phyloP scores from a whole-genome alignment of 2,329 filamentous ascomycete genomes.

The Ascochyta rabiei region DNA sequence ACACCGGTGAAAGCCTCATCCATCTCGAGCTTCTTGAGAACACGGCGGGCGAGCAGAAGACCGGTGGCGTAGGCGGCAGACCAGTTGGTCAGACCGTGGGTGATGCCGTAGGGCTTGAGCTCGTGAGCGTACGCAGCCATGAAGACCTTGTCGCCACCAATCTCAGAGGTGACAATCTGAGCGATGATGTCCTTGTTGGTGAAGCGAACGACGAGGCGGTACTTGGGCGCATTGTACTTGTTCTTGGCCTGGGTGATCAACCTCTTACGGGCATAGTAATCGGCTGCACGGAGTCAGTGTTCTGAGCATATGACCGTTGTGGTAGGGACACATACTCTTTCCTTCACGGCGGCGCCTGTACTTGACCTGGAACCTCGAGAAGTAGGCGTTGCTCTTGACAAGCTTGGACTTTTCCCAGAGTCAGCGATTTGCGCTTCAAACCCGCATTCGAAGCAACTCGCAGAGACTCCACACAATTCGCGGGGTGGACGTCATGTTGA shows the following conservation, averaged over 20 bases:
- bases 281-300: constrained; percentile 73
- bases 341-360: constrained; percentile 95
- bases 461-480: constrained; percentile 47
- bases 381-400: constrained; percentile 98
- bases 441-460: constrained; percentile 92
- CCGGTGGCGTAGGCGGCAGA: constrained; percentile 95
- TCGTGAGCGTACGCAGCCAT: constrained; percentile 73
- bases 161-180: constrained; percentile 96
- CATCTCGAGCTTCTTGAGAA: constrained; percentile 94
- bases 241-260: constrained; percentile 99
- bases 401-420: constrained; percentile 89
- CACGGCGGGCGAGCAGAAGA: constrained; percentile 94
- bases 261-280: constrained; percentile 99
- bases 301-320: too few species aligned
- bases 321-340: constrained; percentile 80
- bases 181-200: constrained; percentile 99
- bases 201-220: constrained; percentile 98
- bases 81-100: constrained; percentile 99
- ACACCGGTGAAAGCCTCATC: constrained; percentile 94
- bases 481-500: constrained; percentile 34
- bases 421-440: constrained; percentile 99
- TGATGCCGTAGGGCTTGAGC: constrained; percentile 95
- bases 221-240: constrained; percentile 99
- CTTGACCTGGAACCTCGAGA: constrained; percentile 99
- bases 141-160: constrained; percentile 98